These are phyloP conservation scores for Lachnellula arida DNA, from an alignment of 2,329 filamentous ascomycete species.

Conservation along the genomic window DNA sequence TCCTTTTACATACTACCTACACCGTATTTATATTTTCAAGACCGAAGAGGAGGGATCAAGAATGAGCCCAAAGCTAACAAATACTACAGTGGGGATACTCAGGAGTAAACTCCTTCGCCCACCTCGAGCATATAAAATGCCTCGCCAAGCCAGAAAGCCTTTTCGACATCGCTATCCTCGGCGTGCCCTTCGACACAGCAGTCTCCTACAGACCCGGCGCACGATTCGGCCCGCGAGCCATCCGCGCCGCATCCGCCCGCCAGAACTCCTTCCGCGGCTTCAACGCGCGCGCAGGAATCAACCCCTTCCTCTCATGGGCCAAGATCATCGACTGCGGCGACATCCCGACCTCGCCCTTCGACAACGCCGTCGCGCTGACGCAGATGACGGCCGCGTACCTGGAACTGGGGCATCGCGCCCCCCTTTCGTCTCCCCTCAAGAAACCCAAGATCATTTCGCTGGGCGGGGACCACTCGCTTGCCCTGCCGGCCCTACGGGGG, in stretches of 20 bases:
- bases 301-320: conserved; percentile 78
- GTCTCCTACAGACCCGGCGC: conserved; percentile 68
- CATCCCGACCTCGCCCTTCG: conserved; percentile 80
- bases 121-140: conserved; percentile 64
- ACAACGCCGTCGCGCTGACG: conserved; percentile 73
- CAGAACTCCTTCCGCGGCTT: conserved; percentile 77
- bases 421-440: conserved; percentile 20
- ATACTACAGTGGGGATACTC: conserved; percentile 56
- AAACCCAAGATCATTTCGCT: conserved; percentile 53
- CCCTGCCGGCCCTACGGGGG: conserved; percentile 64
- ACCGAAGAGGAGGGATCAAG: background rate
- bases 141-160: conserved; percentile 57
- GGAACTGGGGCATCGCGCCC: conserved; percentile 25
- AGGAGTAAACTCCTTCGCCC: conserved; percentile 72
- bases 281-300: conserved; percentile 77
- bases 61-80: conserved; percentile 1
- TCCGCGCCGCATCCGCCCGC: conserved; percentile 75
- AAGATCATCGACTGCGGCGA: conserved; percentile 84
- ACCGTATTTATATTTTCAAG: background rate
- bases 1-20: background rate
- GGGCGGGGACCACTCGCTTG: conserved; percentile 69
- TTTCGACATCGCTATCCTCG: conserved; percentile 69
- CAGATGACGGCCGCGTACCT: conserved; percentile 61
- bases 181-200: conserved; percentile 70
- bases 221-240: conserved; percentile 82